Conservation (phyloP, 1,139 yeast species). For the Yamadazyma buinensis region DNA sequence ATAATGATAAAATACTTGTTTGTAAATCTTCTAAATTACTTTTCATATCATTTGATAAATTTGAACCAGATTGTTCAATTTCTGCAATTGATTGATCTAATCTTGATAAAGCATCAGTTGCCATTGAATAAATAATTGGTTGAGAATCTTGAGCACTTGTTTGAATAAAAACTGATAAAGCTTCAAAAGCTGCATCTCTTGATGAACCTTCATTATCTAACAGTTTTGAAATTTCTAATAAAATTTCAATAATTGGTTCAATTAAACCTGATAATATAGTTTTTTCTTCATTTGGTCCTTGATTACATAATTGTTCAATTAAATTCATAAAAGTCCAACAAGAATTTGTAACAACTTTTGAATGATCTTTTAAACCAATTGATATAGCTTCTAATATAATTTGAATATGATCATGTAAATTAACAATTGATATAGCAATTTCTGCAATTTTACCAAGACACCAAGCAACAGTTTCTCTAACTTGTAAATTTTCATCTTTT, state of each 20-base stretch:
- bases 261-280: constrained; percentile 76
- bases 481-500: constrained; percentile 73
- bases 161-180: constrained; percentile 76
- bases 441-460: constrained; percentile 96
- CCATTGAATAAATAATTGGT: constrained; percentile 65
- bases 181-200: constrained; percentile 96
- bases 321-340: constrained; percentile 96
- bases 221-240: constrained; percentile 66
- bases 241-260: constrained; percentile 61
- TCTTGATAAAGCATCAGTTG: constrained; percentile 69
- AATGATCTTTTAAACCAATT: constrained; percentile 80
- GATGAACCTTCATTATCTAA: constrained; percentile 80
- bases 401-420: constrained; percentile 60
- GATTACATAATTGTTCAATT: constrained; percentile 73
- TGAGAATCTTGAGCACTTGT: constrained; percentile 71
- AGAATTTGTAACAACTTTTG: constrained; percentile 90
- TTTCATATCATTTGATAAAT: constrained; percentile 62
- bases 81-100: constrained; percentile 43
- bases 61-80: constrained; percentile 50
- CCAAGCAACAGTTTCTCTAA: constrained; percentile 97
- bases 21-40: constrained; percentile 86
- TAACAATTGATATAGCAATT: constrained; percentile 74
- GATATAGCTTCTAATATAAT: constrained; percentile 68
- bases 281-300: constrained; percentile 50
- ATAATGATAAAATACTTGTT: constrained; percentile 76